Base-by-base conservation (phyloP, 2,329 filamentous ascomycete species). In the Arthrinium phaeospermum region DNA sequence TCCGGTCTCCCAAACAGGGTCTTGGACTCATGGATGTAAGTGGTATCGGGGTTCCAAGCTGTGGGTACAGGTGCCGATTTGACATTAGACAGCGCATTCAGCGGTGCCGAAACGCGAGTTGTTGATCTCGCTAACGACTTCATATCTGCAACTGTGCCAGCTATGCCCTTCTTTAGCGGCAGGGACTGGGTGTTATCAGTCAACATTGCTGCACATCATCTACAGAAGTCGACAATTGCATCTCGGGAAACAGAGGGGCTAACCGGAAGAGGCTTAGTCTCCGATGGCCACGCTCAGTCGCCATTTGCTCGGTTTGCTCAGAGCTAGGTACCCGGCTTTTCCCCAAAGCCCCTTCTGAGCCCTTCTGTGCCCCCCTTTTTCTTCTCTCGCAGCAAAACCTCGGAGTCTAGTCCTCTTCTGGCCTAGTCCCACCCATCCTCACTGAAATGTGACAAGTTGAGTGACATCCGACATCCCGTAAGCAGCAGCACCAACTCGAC, bases 351-450 rank as follows among this genome's bases (percentile, higher is more conserved):
- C 46, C 8, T 47, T 22, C 37, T 37, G 37, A 10, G 53, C 8
- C 19, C 53, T 37, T 37, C 53, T 19, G 53, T 5, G 30, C 57
- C 57, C 57, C 57, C 10, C 57, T 24, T 64, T 64, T 41, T 14
- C 22, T 64, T 64, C 57, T 64, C 57, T 41, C 34, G 34, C 57
- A n/a, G 67, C 67, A 49, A 19, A 34, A n/a, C 4, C 8, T 69
- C 67, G 67, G 67, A 69, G 67, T 47, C 67, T 69, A 69, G 67
- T 69, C 67, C 67, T 69, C 27, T 69, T 69, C 22, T n/a, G 45
- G 67, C 44, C 57, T 64, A 41, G 57, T 14, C 34, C 22, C 27
- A 22, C 34, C 19, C 34, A n/a, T 41, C 30, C 37, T n/a, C 30
- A 49, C 22, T n/a, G 8, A n/a, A n/a, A 22, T 34, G 13, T 57